Evolutionary conservation across 257 asterid genomes (phyloP), one percentile per base, ranked within the genome.

Genomic region (Solanum neorickii): DNA sequence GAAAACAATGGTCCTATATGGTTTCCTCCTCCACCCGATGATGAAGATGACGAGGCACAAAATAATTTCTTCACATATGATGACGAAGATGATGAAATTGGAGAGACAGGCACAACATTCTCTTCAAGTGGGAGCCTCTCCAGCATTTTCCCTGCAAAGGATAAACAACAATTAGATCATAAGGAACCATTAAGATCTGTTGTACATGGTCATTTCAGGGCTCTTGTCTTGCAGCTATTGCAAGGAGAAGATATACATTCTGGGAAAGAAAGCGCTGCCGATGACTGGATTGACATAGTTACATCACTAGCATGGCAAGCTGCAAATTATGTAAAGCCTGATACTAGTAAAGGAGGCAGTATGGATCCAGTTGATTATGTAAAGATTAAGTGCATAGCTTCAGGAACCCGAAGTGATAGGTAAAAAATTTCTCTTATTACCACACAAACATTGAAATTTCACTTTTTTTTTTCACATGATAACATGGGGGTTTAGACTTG

Each of bases 341-440:
- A 97, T 92, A 93, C 97, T n/a, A 94, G 95, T 89, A 91, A 91
- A 90, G 99, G 98, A 83, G 99, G 99, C 82, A 97, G 99, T 93
- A 97, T 97, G 99, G 99, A 97, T 90, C 99, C 99, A 2, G 93
- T 93, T 75, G 94, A 96, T 87, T 97, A 97, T 88, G 91, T 96
- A 52, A 97, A 96, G 90, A 92, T 97, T 89, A 97, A 96, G 91
- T 96, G 99, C 88, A 91, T 97, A 37, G 99, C 99, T 82, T 93
- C 99, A 3, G 99, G 99, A 90, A 88, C 72, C 89, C 98, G 94
- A 73, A 83, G 90, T 20, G 96, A 96, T 60, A 96, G 99, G 99
- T 97, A 94, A 49, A 25, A 41, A 44, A 7, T 65, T 33, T 27
- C 74, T 65, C 80, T 83, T 56, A 21, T 83, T 60, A 23, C 39